These are phyloP conservation scores for Taphrina confusa DNA, from an alignment of 1,139 yeast species.

Conservation along the genomic window DNA sequence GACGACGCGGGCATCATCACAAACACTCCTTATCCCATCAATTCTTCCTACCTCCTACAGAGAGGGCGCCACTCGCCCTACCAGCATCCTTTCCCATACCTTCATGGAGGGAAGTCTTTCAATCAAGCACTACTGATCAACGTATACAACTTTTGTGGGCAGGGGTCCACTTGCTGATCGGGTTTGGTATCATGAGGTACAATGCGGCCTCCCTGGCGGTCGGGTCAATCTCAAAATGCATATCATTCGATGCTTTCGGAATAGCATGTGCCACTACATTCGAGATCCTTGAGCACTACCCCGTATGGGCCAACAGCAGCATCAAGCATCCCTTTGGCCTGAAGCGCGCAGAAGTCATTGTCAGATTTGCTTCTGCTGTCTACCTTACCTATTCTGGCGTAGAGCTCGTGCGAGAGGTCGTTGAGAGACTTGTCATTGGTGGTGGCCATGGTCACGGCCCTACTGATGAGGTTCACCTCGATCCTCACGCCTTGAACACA, in stretches of 20 bases:
- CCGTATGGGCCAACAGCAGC: constrained; percentile 85
- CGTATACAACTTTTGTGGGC: constrained; percentile 65
- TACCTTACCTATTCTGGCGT: constrained; percentile 58
- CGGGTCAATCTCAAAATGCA: constrained; percentile 79
- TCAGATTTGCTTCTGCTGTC: constrained; percentile 83
- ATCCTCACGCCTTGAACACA: constrained; percentile 20
- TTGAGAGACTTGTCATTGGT: constrained; percentile 25
- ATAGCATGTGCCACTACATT: constrained; percentile 70
- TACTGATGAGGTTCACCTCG: constrained; percentile 24
- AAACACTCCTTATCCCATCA: constrained; percentile 98
- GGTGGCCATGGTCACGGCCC: constrained; percentile 33
- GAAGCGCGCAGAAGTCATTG: constrained; percentile 80
- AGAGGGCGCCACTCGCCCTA: constrained; percentile 65
- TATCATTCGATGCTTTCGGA: constrained; percentile 84
- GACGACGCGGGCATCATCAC: constrained; percentile 44
- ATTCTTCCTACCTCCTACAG: constrained; percentile 88
- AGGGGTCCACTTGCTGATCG: constrained; percentile 58
- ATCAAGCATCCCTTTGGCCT: constrained; percentile 87
- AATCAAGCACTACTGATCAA: constrained; percentile 48
- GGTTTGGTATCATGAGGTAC: constrained; percentile 59
- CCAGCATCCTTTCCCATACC: constrained; percentile 85
- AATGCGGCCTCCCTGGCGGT: constrained; percentile 61
- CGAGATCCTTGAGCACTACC: constrained; percentile 81
- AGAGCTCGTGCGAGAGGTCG: constrained; percentile 26
- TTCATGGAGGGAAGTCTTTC: constrained; percentile 57